Conservation (phyloP, 2,329 filamentous ascomycete species). For the Sclerotiophoma versabilis region DNA sequence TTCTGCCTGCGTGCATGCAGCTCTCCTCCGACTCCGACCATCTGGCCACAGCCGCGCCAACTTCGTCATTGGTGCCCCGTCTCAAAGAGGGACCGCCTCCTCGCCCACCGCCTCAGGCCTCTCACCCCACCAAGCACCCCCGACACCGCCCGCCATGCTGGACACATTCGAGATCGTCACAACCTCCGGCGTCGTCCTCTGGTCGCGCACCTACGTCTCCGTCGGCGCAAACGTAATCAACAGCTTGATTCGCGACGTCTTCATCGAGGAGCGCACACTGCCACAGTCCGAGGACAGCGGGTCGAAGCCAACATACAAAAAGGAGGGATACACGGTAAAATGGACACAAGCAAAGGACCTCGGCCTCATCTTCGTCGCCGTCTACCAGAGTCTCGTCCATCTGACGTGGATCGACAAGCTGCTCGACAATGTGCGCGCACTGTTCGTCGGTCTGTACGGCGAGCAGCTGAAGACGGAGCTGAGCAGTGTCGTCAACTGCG, state of each 20-base stretch:
- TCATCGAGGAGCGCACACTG: constrained; percentile 89
- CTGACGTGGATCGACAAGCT: constrained; percentile 97
- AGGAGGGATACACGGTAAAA: constrained; percentile 92
- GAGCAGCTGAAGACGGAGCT: constrained; percentile 84
- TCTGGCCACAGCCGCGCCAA: constrained; percentile 33
- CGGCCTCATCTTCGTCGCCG: constrained; percentile 94
- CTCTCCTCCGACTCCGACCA: constrained; percentile 23
- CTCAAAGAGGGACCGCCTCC: constrained; percentile 6
- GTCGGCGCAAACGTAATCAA: constrained; percentile 87
- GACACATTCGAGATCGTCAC: constrained; percentile 97
- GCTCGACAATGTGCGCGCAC: constrained; percentile 89
- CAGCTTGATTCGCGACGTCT: constrained; percentile 92
- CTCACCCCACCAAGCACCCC: constrained; percentile 12
- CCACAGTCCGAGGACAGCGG: constrained; percentile 67
- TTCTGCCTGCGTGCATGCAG: constrained; percentile 8
- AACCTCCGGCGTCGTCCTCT: constrained; percentile 94
- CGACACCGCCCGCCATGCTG: constrained; percentile 67
- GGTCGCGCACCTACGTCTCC: constrained; percentile 85
- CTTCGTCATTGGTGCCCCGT: constrained; percentile 39
- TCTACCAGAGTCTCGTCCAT: constrained; percentile 94
- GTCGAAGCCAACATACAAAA: constrained; percentile 77
- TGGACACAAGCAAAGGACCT: constrained; percentile 94
- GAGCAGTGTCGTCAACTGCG: constrained; percentile 78
- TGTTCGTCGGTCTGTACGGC: constrained; percentile 90
- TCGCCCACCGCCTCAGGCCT: constrained; percentile 1